Base-by-base conservation (phyloP, 192 early-diverging fungal genomes). In the Rhizophagus clarus region DNA sequence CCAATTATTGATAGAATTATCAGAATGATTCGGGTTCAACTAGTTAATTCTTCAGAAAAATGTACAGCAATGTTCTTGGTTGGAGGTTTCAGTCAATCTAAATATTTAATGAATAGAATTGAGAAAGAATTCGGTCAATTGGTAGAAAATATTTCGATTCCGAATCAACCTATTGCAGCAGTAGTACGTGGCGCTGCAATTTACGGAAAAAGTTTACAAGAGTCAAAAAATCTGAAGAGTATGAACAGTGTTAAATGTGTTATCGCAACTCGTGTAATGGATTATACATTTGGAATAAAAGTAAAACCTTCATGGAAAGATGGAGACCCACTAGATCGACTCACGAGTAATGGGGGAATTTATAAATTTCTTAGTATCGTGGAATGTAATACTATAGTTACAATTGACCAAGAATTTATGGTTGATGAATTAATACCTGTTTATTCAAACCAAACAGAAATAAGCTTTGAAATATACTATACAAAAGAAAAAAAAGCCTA, bases 21-120 rank as follows among this genome's bases (percentile, higher is more conserved):
- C 11, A 79, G 77, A 26, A 69, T 90, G 76, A 87, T 88, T 61
- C 86, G 88, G 72, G 84, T 87, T 28, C 87, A 88, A 49, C 60
- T 90, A 11, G 76, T 83, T 32, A 84, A 87, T 69, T 83, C 85
- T 22, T 12, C 11, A 45, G 72, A 82, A 32, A 74, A 79, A 12
- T 79, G 87, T 24, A 83, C 87, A n/a, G 87, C 89, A n/a, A 84
- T 90, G 31, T 86, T 90, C 51, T 56, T 90, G 40, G 87, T 88
- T 22, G 89, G 89, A 79, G 89, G 89, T 1, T 90, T 90, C 78
- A 85, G 89, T 15, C 82, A 85, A 1, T 88, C 87, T 10, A 85
- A 85, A 12, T 89, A 89, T 73, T 68, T 89, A 14, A 82, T 83
- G 49, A 84, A 84, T 34, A 84, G 87, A 28, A 84, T 88, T 7